Base-by-base conservation (phyloP, 2,329 filamentous ascomycete genomes). In the Fusarium sp. region DNA sequence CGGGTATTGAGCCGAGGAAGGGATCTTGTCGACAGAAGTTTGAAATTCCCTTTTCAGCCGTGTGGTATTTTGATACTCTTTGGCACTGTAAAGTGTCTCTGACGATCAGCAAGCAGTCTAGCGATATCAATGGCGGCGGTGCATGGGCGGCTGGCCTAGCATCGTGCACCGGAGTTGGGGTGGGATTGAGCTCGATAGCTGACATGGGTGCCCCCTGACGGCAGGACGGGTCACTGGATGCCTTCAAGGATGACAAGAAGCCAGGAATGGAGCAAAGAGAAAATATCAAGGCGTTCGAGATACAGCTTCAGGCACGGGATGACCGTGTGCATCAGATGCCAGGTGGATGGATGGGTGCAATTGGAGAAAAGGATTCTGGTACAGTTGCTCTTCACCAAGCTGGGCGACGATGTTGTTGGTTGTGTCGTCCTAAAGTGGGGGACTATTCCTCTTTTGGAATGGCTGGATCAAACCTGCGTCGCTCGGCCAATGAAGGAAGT, bases 141-240 rank as follows among this genome's bases (percentile, higher is more conserved):
- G 34, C 60, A 48, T 52, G 30, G 43, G 18, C 14, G 45, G 23
- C 16, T 63, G 60, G 45, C 23, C 43, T 52, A 37, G 43, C 20
- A 63, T 63, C 60, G 60, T 30, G 30, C 16, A 10, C 30, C 14
- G 45, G 30, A 39, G 43, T 63, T 63, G 60, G 45, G 60, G 60
- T 63, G 60, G 43, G n/a, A 63, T 52, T 52, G 43, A n/a, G 16
- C 25, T 39, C 27, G 30, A 25, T 23, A 23, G 32, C 43, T 18
- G 60, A 63, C 60, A 63, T 39, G 60, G 60, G 60, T 63, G n/a
- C 60, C 60, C 56, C 60, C 60, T 63, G 43, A 25, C 45, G 18
- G 18, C 23, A 23, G 18, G n/a, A 62, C 13, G 41, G 14, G 41
- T 43, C 39, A 30, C 59, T 32, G 16, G 60, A 30, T 27, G 32